A percentile compares a stretch with the other conserved stretches of the same genome.
These are phyloP conservation scores for Ambrosia artemisiifolia DNA, from an alignment of 129 eudicot species.

Conservation along the genomic window DNA sequence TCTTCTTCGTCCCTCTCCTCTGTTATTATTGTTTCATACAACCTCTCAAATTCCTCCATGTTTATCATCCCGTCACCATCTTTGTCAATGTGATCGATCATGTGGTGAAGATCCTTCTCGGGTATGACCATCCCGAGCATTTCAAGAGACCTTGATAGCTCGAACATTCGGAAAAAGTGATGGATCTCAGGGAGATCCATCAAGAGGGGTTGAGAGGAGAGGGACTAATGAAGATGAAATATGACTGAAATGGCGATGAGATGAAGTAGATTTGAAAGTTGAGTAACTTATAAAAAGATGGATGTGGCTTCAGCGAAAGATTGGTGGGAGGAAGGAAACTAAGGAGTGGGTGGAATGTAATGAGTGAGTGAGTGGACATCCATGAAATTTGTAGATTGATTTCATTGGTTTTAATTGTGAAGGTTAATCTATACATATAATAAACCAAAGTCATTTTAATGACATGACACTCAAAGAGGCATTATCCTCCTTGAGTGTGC, in stretches of 20 bases:
- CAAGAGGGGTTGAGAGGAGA: conserved; percentile 7
- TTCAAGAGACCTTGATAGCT: conserved; percentile 57
- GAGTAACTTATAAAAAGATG: neutral
- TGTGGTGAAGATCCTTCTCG: conserved; percentile 57
- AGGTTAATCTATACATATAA: no score
- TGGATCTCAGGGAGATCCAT: conserved; percentile 69
- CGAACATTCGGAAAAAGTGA: conserved; percentile 74
- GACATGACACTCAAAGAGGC: no score
- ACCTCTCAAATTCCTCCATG: conserved; percentile 66
- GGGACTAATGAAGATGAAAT: conserved; percentile 17
- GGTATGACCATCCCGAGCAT: conserved; percentile 64
- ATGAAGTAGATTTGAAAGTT: conserved; percentile 1
- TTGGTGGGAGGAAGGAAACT: neutral
- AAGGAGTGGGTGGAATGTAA: conserved; percentile 18
- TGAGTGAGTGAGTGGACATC: neutral
- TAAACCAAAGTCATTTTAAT: no score
- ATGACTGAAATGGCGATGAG: conserved; percentile 11
- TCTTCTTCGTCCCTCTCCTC: conserved; percentile 79
- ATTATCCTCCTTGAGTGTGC: no score
- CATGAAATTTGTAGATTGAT: conserved; percentile 16
- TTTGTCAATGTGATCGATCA: conserved; percentile 65
- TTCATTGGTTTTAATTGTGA: neutral
- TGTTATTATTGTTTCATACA: conserved; percentile 65
- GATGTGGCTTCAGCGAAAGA: neutral
- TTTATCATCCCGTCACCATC: conserved; percentile 67